Percentiles rank a stretch among this genome's conserved stretches.
Conservation (phyloP, 169 alveolate species). For the Eimeria necatrix region DNA sequence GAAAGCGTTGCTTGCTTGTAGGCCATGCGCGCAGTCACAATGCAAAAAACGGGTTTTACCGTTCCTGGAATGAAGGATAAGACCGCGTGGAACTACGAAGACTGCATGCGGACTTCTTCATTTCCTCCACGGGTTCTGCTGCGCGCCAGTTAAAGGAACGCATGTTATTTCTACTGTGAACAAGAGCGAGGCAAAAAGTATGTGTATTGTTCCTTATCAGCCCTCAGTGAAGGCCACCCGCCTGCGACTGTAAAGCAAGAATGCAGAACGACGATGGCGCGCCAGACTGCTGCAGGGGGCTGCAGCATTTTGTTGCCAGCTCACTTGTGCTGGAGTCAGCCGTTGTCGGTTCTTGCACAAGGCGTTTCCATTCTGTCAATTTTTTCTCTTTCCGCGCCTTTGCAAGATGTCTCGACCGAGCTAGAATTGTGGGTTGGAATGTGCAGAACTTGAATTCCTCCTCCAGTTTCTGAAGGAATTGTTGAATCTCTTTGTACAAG, state of each 20-base stretch:
- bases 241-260: no score
- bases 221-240: no score
- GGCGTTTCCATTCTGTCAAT: neutral
- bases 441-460: constrained; percentile 67
- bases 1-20: no score
- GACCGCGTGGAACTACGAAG: neutral
- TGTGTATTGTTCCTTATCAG: no score
- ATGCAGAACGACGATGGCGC: no score
- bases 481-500: no score
- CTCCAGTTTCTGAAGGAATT: constrained; percentile 12
- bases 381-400: neutral
- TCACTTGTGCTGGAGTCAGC: neutral
- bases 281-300: neutral
- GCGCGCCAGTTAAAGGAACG: neutral
- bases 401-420: constrained; percentile 55
- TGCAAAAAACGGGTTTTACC: neutral
- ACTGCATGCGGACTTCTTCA: neutral
- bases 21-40: no score
- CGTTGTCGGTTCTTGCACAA: neutral
- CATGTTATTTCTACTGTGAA: no score
- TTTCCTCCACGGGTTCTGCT: constrained; percentile 25
- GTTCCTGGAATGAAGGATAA: constrained; percentile 66
- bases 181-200: no score
- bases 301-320: neutral
- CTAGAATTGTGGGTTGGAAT: constrained; percentile 49